These are phyloP conservation scores for Polyporus arcularius DNA, from an alignment of 768 basidiomycete species.

Conservation along the genomic window DNA sequence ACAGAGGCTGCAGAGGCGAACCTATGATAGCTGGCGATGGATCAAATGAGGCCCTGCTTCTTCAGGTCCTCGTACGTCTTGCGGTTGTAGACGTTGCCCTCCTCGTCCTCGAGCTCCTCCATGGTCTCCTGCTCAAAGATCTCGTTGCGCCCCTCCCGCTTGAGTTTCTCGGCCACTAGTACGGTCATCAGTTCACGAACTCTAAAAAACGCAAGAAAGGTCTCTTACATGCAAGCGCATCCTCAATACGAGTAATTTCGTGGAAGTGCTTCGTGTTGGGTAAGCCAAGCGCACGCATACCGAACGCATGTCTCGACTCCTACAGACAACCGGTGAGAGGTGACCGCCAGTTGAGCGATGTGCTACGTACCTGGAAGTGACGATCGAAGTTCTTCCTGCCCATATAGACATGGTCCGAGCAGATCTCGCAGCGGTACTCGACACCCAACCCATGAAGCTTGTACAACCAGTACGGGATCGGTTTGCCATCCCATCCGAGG, in stretches of 20 bases:
- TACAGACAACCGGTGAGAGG: slow-evolving; percentile 28
- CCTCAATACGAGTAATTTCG: slow-evolving; percentile 96
- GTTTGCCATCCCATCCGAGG: slow-evolving; percentile 97
- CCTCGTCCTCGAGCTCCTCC: slow-evolving; percentile 97
- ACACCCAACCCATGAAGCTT: slow-evolving; percentile 98
- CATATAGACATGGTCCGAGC: slow-evolving; percentile 96
- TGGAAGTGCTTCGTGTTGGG: slow-evolving; percentile 99
- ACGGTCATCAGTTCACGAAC: slow-evolving; percentile 1
- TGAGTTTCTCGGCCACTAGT: slow-evolving; percentile 94
- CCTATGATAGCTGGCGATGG: not conserved
- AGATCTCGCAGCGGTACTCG: slow-evolving; percentile 97
- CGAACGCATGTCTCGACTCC: slow-evolving; percentile 96
- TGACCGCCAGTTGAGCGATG: not conserved
- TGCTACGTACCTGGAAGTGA: slow-evolving; percentile 76
- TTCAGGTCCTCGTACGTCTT: slow-evolving; percentile 98
- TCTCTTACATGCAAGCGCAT: slow-evolving; percentile 86
- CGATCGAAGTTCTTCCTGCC: slow-evolving; percentile 96
- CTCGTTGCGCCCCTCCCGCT: slow-evolving; percentile 94
- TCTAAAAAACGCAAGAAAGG: not conserved
- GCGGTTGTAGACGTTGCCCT: slow-evolving; percentile 97
- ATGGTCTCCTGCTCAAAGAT: slow-evolving; percentile 92
- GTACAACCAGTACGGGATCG: slow-evolving; percentile 98
- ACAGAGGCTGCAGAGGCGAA: not conserved
- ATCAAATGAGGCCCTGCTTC: slow-evolving; percentile 87
- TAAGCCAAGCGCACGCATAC: slow-evolving; percentile 95